A percentile compares a stretch with the other conserved stretches of the same genome.
These are phyloP conservation scores for Chytriomyces sp. DNA, from an alignment of 192 early-diverging fungal species.

Conservation along the genomic window DNA sequence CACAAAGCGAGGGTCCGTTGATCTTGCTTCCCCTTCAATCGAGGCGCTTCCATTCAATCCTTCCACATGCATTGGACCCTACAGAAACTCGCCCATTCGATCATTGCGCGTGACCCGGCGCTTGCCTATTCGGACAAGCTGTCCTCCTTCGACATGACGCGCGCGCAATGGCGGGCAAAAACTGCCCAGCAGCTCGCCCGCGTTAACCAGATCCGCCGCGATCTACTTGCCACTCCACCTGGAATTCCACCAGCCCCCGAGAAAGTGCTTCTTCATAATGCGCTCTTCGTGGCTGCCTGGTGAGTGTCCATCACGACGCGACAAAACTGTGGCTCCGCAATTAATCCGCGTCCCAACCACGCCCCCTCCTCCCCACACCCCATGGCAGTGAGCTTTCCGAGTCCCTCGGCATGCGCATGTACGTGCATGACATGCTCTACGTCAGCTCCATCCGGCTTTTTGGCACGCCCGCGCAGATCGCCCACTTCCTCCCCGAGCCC, in stretches of 20 bases:
- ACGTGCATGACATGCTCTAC: slow-evolving; percentile 67
- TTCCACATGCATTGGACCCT: slow-evolving; percentile 62
- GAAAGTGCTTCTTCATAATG: too few relatives aligned
- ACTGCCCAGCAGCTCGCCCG: background rate
- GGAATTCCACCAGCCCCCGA: too few relatives aligned
- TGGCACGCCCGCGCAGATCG: slow-evolving; percentile 80
- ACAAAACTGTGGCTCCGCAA: too few relatives aligned
- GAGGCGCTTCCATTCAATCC: slow-evolving; percentile 64
- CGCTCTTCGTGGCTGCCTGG: too few relatives aligned
- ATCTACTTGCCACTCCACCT: too few relatives aligned
- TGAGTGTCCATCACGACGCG: too few relatives aligned
- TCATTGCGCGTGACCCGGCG: slow-evolving; percentile 1
- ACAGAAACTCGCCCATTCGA: background rate
- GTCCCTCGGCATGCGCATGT: slow-evolving; percentile 7
- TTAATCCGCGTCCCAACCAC: background rate
- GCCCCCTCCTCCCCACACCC: background rate
- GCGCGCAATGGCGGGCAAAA: background rate
- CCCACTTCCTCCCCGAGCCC: slow-evolving; percentile 79
- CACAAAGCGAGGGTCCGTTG: slow-evolving; percentile 55
- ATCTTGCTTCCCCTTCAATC: slow-evolving; percentile 44
- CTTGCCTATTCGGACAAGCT: background rate
- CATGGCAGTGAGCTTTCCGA: background rate
- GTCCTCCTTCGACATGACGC: slow-evolving; percentile 3
- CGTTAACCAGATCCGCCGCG: background rate
- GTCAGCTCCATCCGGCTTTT: slow-evolving; percentile 83